Conservation (phyloP, 2,329 filamentous ascomycete species). For the Calonectria pseudoreteaudii region DNA sequence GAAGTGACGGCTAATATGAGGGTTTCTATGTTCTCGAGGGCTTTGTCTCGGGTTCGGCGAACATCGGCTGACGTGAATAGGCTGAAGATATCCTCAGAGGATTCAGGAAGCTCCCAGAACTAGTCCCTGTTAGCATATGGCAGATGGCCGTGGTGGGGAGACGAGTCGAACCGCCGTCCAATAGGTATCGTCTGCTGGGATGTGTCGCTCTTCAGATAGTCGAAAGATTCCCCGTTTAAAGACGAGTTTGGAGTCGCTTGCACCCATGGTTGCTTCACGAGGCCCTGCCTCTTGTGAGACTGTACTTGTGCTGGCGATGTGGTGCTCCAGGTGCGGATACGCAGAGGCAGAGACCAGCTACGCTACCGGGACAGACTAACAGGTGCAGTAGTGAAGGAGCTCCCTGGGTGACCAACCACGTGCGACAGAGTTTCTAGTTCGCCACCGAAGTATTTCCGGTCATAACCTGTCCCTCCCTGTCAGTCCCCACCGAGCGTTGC, state of each 20-base stretch:
- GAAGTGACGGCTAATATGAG: constrained; percentile 87
- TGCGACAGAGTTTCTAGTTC: constrained; percentile 8
- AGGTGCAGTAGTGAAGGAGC: constrained; percentile 8
- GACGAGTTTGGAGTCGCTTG: constrained; percentile 97
- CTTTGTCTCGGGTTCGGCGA: constrained; percentile 85
- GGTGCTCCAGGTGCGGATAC: constrained; percentile 27
- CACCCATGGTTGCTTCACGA: constrained; percentile 76
- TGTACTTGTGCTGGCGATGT: constrained; percentile 30
- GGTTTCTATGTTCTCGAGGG: constrained; percentile 90
- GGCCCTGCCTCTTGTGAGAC: constrained; percentile 31
- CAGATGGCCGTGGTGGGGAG: constrained; percentile 18
- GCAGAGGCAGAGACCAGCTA: constrained; percentile 14
- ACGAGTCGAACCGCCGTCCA: constrained; percentile 84
- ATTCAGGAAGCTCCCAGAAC: constrained; percentile 98
- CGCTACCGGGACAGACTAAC: neutral
- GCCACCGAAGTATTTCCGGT: constrained; percentile 18
- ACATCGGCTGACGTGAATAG: constrained; percentile 92
- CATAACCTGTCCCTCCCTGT: neutral
- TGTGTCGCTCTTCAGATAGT: constrained; percentile 90
- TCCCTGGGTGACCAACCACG: constrained; percentile 28
- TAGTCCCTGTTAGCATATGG: constrained; percentile 52
- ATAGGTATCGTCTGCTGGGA: constrained; percentile 88
- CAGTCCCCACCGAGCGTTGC: neutral
- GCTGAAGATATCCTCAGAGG: constrained; percentile 95
- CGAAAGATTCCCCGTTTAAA: constrained; percentile 99